A percentile compares a stretch with the other conserved stretches of the same genome.
These are phyloP conservation scores for Dothistroma septosporum DNA, from an alignment of 2,329 filamentous ascomycete genomes.

Conservation along the genomic window DNA sequence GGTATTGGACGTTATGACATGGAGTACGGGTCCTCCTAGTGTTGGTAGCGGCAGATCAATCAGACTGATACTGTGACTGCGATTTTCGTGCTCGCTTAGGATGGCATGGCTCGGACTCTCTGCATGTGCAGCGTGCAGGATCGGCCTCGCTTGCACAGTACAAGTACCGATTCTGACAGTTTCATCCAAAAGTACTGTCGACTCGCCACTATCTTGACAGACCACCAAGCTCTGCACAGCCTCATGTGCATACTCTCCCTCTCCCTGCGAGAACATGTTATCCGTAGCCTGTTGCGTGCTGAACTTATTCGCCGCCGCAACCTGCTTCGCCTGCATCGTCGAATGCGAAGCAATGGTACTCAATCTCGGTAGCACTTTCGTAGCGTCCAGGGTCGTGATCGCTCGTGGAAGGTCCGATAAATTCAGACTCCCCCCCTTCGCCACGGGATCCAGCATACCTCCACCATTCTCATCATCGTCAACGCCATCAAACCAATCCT, in stretches of 20 bases:
- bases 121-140: constrained; percentile 65
- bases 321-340: constrained; percentile 32
- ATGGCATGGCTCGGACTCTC: constrained; percentile 72
- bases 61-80: constrained; percentile 8
- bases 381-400: constrained; percentile 70
- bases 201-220: constrained; percentile 17
- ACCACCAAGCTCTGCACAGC: constrained; percentile 24
- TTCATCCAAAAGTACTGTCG: constrained; percentile 30
- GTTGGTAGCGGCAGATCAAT: constrained; percentile 27
- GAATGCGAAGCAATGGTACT: constrained; percentile 47
- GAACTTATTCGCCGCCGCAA: constrained; percentile 28
- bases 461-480: constrained; percentile 29
- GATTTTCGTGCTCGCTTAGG: constrained; percentile 38
- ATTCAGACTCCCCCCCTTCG: background rate
- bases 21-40: constrained; percentile 59
- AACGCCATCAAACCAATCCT: constrained; percentile 26
- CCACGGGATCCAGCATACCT: background rate
- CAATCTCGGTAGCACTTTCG: constrained; percentile 70
- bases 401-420: constrained; percentile 58
- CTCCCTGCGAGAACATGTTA: constrained; percentile 22
- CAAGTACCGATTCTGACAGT: constrained; percentile 29
- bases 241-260: constrained; percentile 9
- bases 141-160: constrained; percentile 13
- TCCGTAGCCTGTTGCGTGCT: constrained; percentile 26
- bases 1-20: constrained; percentile 78